A percentile compares a stretch with the other conserved stretches of the same genome.
These are phyloP conservation scores for Penicillium tannophilum DNA, from an alignment of 495 filamentous ascomycete species.

Conservation along the genomic window DNA sequence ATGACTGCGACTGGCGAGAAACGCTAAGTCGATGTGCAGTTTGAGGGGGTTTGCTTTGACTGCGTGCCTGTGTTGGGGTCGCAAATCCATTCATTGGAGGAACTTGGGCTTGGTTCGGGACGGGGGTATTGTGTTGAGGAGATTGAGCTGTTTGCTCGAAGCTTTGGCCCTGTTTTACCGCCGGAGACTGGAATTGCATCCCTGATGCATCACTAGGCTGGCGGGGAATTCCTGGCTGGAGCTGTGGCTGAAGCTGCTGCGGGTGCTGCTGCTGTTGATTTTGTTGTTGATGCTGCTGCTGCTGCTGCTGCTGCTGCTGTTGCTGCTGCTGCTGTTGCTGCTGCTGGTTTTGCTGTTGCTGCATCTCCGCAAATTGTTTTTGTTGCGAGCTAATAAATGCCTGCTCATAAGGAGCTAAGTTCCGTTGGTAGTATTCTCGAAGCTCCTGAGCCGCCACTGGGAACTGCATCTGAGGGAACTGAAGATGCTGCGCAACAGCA, in stretches of 20 bases:
- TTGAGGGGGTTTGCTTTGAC: conserved; percentile 40
- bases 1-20: conserved; percentile 41
- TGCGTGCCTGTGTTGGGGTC: conserved; percentile 42
- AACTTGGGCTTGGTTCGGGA: conserved; percentile 36
- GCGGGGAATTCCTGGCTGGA: conserved; percentile 29
- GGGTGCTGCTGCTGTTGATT: conserved; percentile 1
- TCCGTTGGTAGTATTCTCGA: conserved; percentile 70
- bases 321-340: conserved; percentile 45
- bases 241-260: conserved; percentile 29
- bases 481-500: conserved; percentile 65
- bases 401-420: conserved; percentile 73
- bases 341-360: conserved; percentile 50
- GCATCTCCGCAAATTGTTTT: conserved; percentile 54
- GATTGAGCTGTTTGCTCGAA: conserved; percentile 42
- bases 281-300: conserved; percentile 12
- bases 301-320: conserved; percentile 42
- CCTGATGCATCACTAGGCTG: conserved; percentile 39
- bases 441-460: conserved; percentile 68
- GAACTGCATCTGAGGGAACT: conserved; percentile 65
- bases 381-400: conserved; percentile 64
- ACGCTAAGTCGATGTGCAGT: conserved; percentile 41
- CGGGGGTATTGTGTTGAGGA: conserved; percentile 38
- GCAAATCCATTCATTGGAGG: conserved; percentile 46
- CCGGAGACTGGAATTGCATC: conserved; percentile 45
- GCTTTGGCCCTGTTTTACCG: conserved; percentile 33